phyloP scores from a whole-genome alignment of 169 alveolate species.

The Cryptosporidium sp. region DNA sequence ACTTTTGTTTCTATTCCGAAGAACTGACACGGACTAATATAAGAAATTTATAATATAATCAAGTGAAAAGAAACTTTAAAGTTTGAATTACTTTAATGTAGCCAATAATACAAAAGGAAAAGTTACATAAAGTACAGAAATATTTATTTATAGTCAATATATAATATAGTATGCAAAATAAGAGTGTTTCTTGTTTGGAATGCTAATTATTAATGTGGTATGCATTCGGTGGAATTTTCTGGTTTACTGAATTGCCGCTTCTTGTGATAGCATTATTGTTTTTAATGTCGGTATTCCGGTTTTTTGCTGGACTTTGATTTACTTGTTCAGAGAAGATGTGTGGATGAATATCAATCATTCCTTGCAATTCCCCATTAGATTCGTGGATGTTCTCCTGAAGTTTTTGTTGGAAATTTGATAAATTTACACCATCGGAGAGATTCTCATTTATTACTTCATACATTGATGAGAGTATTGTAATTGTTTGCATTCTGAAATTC shows the following conservation, averaged over 20 bases:
- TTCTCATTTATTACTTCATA: conserved; percentile 31
- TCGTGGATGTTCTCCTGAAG: conserved; percentile 7
- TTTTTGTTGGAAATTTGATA: conserved; percentile 19
- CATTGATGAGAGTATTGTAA: conserved; percentile 21
- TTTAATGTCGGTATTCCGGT: not conserved
- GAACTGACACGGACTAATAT: not conserved
- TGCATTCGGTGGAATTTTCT: conserved; percentile 67
- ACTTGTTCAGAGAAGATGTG: not conserved
- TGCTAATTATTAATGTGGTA: conserved; percentile 14
- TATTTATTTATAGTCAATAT: not conserved
- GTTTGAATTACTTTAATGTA: conserved; percentile 23
- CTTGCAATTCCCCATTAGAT: not conserved
- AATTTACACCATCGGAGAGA: not conserved
- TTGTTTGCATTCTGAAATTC: conserved; percentile 49
- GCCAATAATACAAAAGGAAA: not conserved
- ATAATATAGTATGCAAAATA: conserved; percentile 1
- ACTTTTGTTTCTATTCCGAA: not conserved
- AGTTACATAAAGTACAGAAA: conserved; percentile 23
- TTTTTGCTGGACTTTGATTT: not conserved
- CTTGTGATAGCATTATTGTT: not conserved
- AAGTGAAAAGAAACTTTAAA: not conserved
- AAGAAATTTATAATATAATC: not conserved
- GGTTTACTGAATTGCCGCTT: not conserved
- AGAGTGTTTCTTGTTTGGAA: not conserved
- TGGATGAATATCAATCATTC: not conserved